Evolutionary conservation across 768 basidiomycete genomes (phyloP).

Genomic region (Phylloporus sp.): DNA sequence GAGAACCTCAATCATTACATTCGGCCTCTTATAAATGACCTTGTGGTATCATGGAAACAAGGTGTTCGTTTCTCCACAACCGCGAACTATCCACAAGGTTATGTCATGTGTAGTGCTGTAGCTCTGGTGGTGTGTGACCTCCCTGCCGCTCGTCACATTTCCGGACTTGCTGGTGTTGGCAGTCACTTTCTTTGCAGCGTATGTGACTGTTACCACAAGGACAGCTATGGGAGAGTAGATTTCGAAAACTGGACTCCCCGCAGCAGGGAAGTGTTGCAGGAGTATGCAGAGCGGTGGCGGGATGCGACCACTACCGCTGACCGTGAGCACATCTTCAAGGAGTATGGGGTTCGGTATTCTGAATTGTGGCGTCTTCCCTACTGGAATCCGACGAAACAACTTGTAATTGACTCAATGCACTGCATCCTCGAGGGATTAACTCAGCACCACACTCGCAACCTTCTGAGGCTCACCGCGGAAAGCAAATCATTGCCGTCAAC

Average conservation of each 20-base stretch:
- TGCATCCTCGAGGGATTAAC: background rate
- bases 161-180: slow-evolving; percentile 12
- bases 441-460: background rate
- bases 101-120: slow-evolving; percentile 23
- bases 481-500: too few species aligned
- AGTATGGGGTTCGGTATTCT: background rate
- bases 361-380: background rate
- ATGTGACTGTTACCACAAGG: slow-evolving; percentile 26
- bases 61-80: slow-evolving; percentile 27
- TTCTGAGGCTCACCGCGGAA: too few species aligned
- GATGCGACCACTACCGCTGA: slow-evolving; percentile 3
- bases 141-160: slow-evolving; percentile 29
- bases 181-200: slow-evolving; percentile 30
- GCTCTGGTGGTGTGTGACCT: slow-evolving; percentile 34
- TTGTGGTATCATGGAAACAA: slow-evolving; percentile 27
- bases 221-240: slow-evolving; percentile 4
- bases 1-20: slow-evolving; percentile 36
- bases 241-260: slow-evolving; percentile 13
- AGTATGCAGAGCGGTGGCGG: slow-evolving; percentile 13
- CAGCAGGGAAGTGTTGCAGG: slow-evolving; percentile 3
- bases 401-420: background rate
- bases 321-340: background rate
- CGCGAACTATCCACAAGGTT: slow-evolving; percentile 12
- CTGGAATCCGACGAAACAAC: background rate
- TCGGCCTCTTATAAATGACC: slow-evolving; percentile 32